A percentile compares a stretch with the other conserved stretches of the same genome.
These are phyloP conservation scores for Aspergillus sp. DNA, from an alignment of 2,329 filamentous ascomycete genomes.

Conservation along the genomic window DNA sequence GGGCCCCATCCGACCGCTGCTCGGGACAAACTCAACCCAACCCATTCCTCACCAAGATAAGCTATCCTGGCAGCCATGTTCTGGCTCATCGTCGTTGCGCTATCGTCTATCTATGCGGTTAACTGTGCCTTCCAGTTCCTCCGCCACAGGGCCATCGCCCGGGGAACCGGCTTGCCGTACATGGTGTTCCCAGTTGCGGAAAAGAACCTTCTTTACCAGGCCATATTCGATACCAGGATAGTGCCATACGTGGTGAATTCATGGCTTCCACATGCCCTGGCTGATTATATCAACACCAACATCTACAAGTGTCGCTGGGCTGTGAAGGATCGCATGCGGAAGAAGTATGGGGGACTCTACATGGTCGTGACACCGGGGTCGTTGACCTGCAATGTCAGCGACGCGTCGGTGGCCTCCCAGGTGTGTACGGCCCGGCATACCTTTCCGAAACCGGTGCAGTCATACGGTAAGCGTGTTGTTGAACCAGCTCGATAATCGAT, in stretches of 20 bases:
- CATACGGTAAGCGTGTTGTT: slow-evolving; percentile 6
- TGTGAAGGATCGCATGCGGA: slow-evolving; percentile 7
- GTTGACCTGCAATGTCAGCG: slow-evolving; percentile 8
- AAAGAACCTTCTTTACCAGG: not conserved
- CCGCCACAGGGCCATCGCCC: not conserved
- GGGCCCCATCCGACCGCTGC: too few relatives aligned
- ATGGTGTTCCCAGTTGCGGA: not conserved
- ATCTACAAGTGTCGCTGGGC: slow-evolving; percentile 8
- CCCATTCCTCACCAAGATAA: too few relatives aligned
- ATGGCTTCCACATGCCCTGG: slow-evolving; percentile 7
- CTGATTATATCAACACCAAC: slow-evolving; percentile 7
- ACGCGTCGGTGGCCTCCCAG: slow-evolving; percentile 10
- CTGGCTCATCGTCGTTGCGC: not conserved
- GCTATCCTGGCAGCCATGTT: not conserved
- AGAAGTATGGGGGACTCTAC: slow-evolving; percentile 8
- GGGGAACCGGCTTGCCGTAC: not conserved
- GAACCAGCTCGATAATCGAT: not conserved
- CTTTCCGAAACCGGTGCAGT: slow-evolving; percentile 10
- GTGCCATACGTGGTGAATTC: slow-evolving; percentile 5
- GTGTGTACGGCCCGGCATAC: slow-evolving; percentile 6
- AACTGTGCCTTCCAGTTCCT: not conserved
- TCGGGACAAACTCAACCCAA: too few relatives aligned
- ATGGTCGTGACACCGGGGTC: slow-evolving; percentile 6
- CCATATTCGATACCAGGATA: not conserved
- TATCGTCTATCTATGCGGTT: not conserved